phyloP scores from a whole-genome alignment of 106 monocot species.

The Dendrobium catenatum region DNA sequence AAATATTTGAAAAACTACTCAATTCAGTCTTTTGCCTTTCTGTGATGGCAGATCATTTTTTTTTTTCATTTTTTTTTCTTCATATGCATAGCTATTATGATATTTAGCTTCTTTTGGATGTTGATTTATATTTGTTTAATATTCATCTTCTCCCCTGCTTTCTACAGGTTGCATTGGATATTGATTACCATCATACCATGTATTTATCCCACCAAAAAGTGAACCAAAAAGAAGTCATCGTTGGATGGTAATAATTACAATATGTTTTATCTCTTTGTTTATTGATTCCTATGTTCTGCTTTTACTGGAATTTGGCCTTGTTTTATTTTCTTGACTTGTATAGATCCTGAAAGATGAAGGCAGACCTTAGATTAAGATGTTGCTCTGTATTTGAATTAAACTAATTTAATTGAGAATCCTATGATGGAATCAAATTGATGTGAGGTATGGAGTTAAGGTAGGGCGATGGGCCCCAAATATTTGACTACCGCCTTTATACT shows the following conservation, averaged over 20 bases:
- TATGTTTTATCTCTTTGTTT: background rate
- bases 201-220: constrained; percentile 56
- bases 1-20: background rate
- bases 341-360: background rate
- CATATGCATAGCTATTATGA: background rate
- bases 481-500: too few relatives aligned
- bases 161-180: constrained; percentile 59
- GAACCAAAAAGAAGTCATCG: constrained; percentile 62
- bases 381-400: background rate
- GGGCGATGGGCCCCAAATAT: too few relatives aligned
- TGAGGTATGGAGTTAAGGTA: too few relatives aligned
- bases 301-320: background rate
- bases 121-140: background rate
- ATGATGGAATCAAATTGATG: too few relatives aligned
- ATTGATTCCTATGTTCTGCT: background rate
- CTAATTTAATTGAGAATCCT: background rate
- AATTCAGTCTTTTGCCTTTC: background rate
- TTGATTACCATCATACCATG: constrained; percentile 73
- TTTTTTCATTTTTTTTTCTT: background rate
- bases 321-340: background rate
- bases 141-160: background rate
- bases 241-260: constrained; percentile 48
- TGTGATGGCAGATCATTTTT: background rate
- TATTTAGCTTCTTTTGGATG: background rate
- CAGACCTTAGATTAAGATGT: background rate